Base-by-base conservation (phyloP, 345 rosid species). In the Eucalyptus globulus region DNA sequence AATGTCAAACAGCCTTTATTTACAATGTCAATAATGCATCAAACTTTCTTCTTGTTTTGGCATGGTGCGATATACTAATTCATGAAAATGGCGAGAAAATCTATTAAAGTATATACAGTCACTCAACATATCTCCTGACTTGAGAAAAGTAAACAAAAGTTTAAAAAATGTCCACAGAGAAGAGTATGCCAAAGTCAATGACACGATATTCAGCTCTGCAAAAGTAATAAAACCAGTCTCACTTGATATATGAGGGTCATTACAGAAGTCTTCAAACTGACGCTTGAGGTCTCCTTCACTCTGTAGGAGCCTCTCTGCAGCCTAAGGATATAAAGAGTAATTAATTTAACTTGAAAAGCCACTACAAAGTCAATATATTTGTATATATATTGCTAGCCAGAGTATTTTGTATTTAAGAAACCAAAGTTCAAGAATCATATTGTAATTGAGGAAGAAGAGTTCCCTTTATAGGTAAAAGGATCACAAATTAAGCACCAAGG, bases 241-340 rank as follows among this genome's bases (percentile, higher is more conserved):
- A 97, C 99, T 89, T 89, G 95, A 92, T 91, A 95, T 92, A 87
- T 89, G 89, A 17, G 95, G 97, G 92, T 95, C 95, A 49, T 89
- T 91, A 62, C 94, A 91, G 88, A 97, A 97, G 91, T 90, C 94
- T 89, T 92, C 94, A 89, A 97, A 92, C 92, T 94, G 93, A 44
- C 88, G 89, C 92, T 92, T 95, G 80, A 97, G 96, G 86, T 93
- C 96, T 88, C 97, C 92, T 34, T 90, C 92, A 89, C 94, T 92
- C 67, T 44, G 92, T 62, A 97, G 92, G 58, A 97, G 98, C 94
- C 97, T 95, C 93, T 94, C 92, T 91, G 99, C 99, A 92, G 99
- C 99, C 99, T 97, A 93, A 90, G 87, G 88, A 89, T 67, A 49
- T 65, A 80, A 50, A n/a, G 7, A 65, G 86, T 86, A 87, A 91